These are phyloP conservation scores for Pichia inconspicua DNA, from an alignment of 1,139 yeast genomes.

Conservation along the genomic window DNA sequence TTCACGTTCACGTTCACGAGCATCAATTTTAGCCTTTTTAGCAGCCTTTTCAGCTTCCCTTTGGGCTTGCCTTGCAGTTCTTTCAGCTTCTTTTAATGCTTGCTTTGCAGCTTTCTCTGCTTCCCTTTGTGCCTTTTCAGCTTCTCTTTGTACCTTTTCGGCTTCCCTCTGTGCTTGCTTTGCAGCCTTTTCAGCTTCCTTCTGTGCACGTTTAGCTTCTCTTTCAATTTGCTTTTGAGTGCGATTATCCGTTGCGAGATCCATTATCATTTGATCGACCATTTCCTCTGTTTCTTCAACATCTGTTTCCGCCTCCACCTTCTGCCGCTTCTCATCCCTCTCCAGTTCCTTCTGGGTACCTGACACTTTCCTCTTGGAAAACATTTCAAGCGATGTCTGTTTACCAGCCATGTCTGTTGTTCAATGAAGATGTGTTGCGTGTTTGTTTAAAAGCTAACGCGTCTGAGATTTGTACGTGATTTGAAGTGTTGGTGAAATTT, in stretches of 20 bases:
- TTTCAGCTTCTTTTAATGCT: constrained; percentile 13
- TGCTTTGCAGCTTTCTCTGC: not conserved
- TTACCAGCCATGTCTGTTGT: not conserved
- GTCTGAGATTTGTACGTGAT: too few relatives aligned
- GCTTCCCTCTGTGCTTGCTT: not conserved
- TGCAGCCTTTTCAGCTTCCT: not conserved
- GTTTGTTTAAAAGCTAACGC: too few relatives aligned
- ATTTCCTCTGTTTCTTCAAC: constrained; percentile 4
- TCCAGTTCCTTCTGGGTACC: too few relatives aligned
- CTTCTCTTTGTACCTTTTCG: not conserved
- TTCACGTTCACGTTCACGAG: constrained; percentile 18
- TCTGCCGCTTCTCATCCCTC: not conserved
- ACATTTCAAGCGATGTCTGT: not conserved
- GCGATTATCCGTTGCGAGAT: constrained; percentile 3
- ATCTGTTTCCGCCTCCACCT: not conserved
- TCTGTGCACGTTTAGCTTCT: constrained; percentile 1
- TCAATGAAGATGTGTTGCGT: not conserved
- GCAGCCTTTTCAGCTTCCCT: constrained; percentile 28
- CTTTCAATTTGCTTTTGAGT: not conserved
- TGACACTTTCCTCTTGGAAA: not conserved
- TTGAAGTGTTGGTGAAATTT: too few relatives aligned
- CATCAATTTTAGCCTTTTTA: constrained; percentile 28
- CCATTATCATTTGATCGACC: constrained; percentile 6
- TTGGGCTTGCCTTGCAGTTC: constrained; percentile 9
- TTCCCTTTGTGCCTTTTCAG: not conserved